Evolutionary conservation across 106 monocot species (phyloP).

Genomic region (Dioscorea zingiberensis): DNA sequence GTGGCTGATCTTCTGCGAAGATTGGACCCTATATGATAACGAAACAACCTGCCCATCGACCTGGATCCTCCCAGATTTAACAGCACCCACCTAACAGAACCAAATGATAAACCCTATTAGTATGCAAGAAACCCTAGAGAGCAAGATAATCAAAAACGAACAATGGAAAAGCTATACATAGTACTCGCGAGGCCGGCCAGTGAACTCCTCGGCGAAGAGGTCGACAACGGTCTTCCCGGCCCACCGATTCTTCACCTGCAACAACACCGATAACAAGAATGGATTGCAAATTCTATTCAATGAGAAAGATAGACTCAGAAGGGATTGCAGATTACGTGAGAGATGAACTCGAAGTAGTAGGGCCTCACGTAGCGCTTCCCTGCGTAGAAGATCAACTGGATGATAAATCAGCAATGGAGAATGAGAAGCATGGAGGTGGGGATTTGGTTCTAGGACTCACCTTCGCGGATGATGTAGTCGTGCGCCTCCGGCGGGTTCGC

Average conservation of each 20-base stretch:
- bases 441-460: constrained; percentile 17
- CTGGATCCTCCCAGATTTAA: constrained; percentile 84
- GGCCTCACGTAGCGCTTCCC: constrained; percentile 86
- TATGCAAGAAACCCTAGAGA: not conserved
- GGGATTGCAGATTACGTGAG: constrained; percentile 40
- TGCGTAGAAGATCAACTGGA: constrained; percentile 13
- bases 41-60: constrained; percentile 75
- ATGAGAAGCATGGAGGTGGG: too few relatives aligned
- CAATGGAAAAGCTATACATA: constrained; percentile 42
- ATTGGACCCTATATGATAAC: constrained; percentile 52
- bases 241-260: constrained; percentile 93
- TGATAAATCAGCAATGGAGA: too few relatives aligned
- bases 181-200: constrained; percentile 74
- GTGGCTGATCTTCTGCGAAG: constrained; percentile 82
- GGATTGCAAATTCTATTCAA: not conserved
- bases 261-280: not conserved
- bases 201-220: constrained; percentile 88
- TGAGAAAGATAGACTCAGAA: not conserved
- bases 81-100: constrained; percentile 57
- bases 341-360: constrained; percentile 97
- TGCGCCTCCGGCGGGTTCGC: constrained; percentile 61
- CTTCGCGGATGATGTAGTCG: constrained; percentile 74
- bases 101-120: not conserved
- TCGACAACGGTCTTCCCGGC: constrained; percentile 88
- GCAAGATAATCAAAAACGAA: not conserved